Conservation (phyloP, 345 rosid genomes). For the Gossypium ekmanianum region DNA sequence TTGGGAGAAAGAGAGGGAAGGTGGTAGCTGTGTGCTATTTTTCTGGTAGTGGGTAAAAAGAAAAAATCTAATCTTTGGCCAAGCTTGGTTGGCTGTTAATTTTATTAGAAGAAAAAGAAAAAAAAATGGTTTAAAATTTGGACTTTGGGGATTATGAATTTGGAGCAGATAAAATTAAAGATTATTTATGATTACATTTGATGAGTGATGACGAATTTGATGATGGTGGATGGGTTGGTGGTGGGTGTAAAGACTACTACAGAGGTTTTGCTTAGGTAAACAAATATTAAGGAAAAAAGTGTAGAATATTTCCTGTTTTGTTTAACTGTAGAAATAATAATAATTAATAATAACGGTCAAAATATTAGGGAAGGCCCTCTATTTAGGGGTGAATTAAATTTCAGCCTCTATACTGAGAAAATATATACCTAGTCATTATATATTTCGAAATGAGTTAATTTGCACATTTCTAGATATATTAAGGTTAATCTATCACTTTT, state of each 20-base stretch:
- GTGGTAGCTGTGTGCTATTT: neutral
- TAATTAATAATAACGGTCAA: too few species aligned
- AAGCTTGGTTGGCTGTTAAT: conserved; percentile 1
- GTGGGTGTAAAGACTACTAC: too few species aligned
- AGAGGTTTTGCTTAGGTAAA: too few species aligned
- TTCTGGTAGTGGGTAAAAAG: neutral
- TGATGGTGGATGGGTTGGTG: neutral
- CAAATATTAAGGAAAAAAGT: too few species aligned
- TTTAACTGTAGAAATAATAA: too few species aligned
- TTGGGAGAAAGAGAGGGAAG: neutral
- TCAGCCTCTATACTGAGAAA: accelerated
- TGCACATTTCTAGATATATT: too few species aligned
- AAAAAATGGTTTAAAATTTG: neutral
- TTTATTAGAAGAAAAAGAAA: neutral
- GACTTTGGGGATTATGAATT: neutral
- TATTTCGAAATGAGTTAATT: too few species aligned
- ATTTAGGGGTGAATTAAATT: too few species aligned
- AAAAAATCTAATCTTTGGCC: neutral
- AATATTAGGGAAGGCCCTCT: too few species aligned
- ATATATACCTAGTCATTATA: too few species aligned
- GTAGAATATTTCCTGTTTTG: too few species aligned
- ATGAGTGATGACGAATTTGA: neutral
- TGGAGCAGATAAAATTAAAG: neutral
- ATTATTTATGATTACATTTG: neutral
- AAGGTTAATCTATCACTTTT: too few species aligned